These are phyloP conservation scores for Clathrus columnatus DNA, from an alignment of 768 basidiomycete species.

Conservation along the genomic window DNA sequence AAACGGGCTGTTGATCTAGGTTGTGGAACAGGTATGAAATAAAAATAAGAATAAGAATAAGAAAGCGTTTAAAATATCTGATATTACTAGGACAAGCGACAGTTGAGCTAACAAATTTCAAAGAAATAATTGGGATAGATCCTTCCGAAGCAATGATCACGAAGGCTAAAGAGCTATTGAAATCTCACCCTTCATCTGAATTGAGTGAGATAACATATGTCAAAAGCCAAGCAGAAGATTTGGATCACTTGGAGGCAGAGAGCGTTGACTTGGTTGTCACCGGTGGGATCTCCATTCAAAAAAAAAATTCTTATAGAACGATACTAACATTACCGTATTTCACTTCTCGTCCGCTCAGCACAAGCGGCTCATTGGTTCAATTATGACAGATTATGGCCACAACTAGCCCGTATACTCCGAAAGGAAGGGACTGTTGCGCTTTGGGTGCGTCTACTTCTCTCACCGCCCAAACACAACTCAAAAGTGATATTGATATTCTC, in stretches of 20 bases:
- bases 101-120: conserved; percentile 44
- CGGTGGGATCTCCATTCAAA: conserved; percentile 32
- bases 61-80: no score
- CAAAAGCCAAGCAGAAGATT: conserved; percentile 43
- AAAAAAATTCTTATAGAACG: neutral
- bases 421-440: conserved; percentile 60
- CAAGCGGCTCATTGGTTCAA: conserved; percentile 83
- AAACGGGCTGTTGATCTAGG: conserved; percentile 65
- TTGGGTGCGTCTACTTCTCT: conserved; percentile 42
- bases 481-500: neutral
- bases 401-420: conserved; percentile 50
- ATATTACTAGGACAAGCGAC: conserved; percentile 75
- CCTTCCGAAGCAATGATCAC: conserved; percentile 65
- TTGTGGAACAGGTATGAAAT: conserved; percentile 77
- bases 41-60: no score
- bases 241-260: conserved; percentile 37
- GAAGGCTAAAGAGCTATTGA: conserved; percentile 30
- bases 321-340: neutral
- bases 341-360: conserved; percentile 29
- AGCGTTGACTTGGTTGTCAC: conserved; percentile 62
- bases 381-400: conserved; percentile 61
- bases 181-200: conserved; percentile 9
- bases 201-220: conserved; percentile 21
- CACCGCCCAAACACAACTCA: neutral
- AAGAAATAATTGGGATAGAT: conserved; percentile 61